These are phyloP conservation scores for Parasarocladium wereldwijsianum DNA, from an alignment of 2,329 filamentous ascomycete genomes.

Conservation along the genomic window DNA sequence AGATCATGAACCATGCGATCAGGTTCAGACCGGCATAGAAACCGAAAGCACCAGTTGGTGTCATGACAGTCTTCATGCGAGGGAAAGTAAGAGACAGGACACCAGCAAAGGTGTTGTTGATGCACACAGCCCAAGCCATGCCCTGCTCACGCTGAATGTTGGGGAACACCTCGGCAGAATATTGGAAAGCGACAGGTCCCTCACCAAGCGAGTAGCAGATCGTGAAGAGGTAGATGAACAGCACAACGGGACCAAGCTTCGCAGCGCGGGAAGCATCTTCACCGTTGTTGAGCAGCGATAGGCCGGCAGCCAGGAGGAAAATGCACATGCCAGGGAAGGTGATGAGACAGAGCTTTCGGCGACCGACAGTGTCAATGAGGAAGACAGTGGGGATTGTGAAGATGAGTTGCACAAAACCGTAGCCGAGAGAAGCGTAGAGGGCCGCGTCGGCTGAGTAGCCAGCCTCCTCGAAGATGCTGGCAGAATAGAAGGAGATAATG, in stretches of 20 bases:
- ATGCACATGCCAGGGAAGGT: constrained; percentile 21
- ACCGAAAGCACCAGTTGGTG: constrained; percentile 18
- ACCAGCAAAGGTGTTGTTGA: constrained; percentile 16
- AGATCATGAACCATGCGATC: constrained; percentile 28
- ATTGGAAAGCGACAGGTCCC: constrained; percentile 22
- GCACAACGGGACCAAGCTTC: constrained; percentile 15
- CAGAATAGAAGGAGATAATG: constrained; percentile 17
- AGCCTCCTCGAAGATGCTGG: constrained; percentile 13
- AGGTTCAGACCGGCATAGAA: constrained; percentile 30
- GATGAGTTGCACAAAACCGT: constrained; percentile 17
- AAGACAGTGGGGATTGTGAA: constrained; percentile 17
- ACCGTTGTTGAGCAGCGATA: constrained; percentile 15
- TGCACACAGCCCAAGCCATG: constrained; percentile 23
- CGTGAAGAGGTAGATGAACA: constrained; percentile 22
- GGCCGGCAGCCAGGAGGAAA: constrained; percentile 16
- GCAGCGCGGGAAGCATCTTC: constrained; percentile 9
- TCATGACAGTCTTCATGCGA: constrained; percentile 17
- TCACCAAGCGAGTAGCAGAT: constrained; percentile 21
- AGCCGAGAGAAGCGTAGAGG: constrained; percentile 18
- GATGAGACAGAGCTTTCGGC: constrained; percentile 10
- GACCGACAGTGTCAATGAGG: constrained; percentile 12
- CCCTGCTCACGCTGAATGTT: constrained; percentile 22
- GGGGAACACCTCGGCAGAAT: constrained; percentile 23
- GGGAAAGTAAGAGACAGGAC: constrained; percentile 17
- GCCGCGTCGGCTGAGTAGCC: constrained; percentile 14